Evolutionary conservation across 2,329 filamentous ascomycete species (phyloP).

Genomic region (Penicillium sp.): DNA sequence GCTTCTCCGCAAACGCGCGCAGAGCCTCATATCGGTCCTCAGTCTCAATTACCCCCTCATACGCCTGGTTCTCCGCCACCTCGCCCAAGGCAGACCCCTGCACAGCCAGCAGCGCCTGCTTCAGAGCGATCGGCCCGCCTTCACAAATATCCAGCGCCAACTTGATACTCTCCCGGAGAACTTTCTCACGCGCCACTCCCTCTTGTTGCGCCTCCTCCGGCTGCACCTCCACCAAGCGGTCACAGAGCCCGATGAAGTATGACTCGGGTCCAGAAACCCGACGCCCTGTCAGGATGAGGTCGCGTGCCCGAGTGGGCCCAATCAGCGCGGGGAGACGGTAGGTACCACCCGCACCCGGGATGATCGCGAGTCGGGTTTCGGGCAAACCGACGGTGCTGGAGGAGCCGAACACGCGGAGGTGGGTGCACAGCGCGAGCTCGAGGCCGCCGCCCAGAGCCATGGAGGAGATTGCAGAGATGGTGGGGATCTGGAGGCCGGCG

Average conservation of each 20-base stretch:
- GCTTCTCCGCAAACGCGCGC: constrained; percentile 72
- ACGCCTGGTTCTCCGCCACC: constrained; percentile 82
- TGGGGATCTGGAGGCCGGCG: constrained; percentile 77
- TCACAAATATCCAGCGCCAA: constrained; percentile 85
- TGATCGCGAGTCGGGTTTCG: constrained; percentile 89
- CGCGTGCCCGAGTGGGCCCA: constrained; percentile 77
- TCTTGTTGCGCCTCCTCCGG: constrained; percentile 56
- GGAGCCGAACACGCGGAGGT: constrained; percentile 83
- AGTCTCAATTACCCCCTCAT: constrained; percentile 77
- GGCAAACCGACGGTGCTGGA: constrained; percentile 79
- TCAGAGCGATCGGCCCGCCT: constrained; percentile 80
- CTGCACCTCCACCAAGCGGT: constrained; percentile 81
- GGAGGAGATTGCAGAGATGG: constrained; percentile 83
- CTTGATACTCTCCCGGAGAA: constrained; percentile 73
- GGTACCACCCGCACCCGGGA: constrained; percentile 92
- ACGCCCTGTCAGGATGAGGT: constrained; percentile 88
- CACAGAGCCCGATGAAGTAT: constrained; percentile 86
- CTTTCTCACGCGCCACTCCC: constrained; percentile 63
- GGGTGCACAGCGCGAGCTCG: constrained; percentile 85
- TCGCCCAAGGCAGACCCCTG: constrained; percentile 65
- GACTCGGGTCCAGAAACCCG: constrained; percentile 80
- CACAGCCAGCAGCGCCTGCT: constrained; percentile 78
- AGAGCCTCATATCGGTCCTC: constrained; percentile 89
- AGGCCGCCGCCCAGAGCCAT: constrained; percentile 89
- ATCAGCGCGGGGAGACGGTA: constrained; percentile 82